A percentile compares a stretch with the other conserved stretches of the same genome.
Conservation (phyloP, 78 protist species). For the Bodo saltans region DNA sequence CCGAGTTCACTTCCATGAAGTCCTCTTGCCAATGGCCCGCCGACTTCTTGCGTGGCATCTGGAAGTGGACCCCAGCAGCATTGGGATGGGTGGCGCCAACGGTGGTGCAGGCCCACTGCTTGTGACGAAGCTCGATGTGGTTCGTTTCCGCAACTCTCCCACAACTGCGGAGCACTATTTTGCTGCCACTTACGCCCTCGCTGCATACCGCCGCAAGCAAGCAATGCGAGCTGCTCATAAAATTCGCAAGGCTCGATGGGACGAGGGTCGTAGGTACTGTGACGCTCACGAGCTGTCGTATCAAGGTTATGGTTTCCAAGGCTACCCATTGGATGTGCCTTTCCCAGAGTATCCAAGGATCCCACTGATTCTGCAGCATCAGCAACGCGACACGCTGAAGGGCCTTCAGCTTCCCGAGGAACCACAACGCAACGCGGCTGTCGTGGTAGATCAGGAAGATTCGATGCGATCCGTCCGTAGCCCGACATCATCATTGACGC, state of each 20-base stretch:
- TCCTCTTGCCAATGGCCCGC: conserved; percentile 20
- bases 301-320: background rate
- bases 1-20: conserved; percentile 12
- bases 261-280: background rate
- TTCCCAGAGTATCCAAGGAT: too few species aligned
- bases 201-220: conserved; percentile 1
- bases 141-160: background rate
- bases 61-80: background rate
- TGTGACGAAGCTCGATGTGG: conserved; percentile 3
- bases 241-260: background rate
- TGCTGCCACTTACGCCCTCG: conserved; percentile 12
- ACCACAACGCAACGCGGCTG: background rate
- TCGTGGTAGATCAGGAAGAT: too few species aligned
- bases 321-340: too few species aligned
- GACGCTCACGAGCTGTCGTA: background rate
- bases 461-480: too few species aligned
- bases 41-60: too few species aligned
- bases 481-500: too few species aligned
- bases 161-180: conserved; percentile 8
- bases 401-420: background rate
- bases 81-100: too few species aligned
- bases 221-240: background rate
- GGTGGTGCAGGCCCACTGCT: background rate
- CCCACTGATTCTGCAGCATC: background rate
- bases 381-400: background rate